Percentiles rank a stretch among this genome's conserved stretches.
phyloP scores from a whole-genome alignment of 1,284 basidiomycete genomes.

The Boletellus deceptivus region DNA sequence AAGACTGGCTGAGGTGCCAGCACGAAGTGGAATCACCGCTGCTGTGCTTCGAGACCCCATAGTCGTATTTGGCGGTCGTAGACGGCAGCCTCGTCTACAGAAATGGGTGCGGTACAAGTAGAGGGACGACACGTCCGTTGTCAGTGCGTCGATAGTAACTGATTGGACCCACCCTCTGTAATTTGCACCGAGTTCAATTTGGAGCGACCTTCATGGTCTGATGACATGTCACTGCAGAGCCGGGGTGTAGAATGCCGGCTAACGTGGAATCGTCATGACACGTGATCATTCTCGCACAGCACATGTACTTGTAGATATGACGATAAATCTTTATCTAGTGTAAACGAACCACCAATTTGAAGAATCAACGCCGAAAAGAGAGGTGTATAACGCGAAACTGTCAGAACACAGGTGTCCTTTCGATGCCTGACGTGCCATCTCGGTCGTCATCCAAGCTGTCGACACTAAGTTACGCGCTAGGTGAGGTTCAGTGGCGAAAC shows the following conservation, averaged over 20 bases:
- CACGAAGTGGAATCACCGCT: slow-evolving; percentile 57
- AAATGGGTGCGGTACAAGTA: neutral
- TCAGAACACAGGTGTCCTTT: slow-evolving; percentile 47
- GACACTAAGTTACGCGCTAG: slow-evolving; percentile 15
- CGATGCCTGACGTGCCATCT: slow-evolving; percentile 58
- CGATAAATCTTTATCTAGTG: neutral
- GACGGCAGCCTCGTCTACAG: slow-evolving; percentile 75
- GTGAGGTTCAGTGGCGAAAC: slow-evolving; percentile 30
- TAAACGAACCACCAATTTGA: neutral
- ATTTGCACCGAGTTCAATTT: slow-evolving; percentile 34
- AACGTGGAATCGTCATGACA: slow-evolving; percentile 4
- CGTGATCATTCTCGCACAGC: slow-evolving; percentile 10
- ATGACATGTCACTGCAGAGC: slow-evolving; percentile 18
- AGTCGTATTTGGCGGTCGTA: slow-evolving; percentile 97
- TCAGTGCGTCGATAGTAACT: slow-evolving; percentile 1
- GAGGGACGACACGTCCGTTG: neutral
- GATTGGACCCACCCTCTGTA: slow-evolving; percentile 29
- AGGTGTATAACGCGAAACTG: neutral
- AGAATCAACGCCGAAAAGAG: neutral
- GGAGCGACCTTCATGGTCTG: slow-evolving; percentile 21
- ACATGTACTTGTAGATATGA: slow-evolving; percentile 1
- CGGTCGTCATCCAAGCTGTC: slow-evolving; percentile 70
- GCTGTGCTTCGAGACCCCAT: slow-evolving; percentile 98
- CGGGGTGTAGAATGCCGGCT: too few relatives aligned
- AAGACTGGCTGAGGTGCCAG: neutral